Evolutionary conservation across 768 basidiomycete genomes (phyloP).

Genomic region (Phlegmacium glaucopus): DNA sequence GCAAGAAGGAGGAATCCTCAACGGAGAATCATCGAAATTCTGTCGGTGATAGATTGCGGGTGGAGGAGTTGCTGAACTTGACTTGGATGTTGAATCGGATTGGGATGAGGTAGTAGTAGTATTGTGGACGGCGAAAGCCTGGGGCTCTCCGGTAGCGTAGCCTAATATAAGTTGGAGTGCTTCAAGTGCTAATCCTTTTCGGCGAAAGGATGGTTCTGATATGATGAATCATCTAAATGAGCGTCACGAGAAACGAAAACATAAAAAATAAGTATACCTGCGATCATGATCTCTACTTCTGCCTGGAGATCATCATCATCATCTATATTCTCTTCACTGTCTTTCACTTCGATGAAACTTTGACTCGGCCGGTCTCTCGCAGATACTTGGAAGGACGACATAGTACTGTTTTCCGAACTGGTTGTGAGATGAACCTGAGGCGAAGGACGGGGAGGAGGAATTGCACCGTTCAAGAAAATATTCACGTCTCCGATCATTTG

Average conservation of each 20-base stretch:
- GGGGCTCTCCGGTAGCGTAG: conserved; percentile 55
- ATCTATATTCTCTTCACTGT: conserved; percentile 16
- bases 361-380: no score
- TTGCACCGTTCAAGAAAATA: conserved; percentile 69
- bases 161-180: conserved; percentile 64
- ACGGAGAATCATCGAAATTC: conserved; percentile 28
- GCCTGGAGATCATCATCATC: conserved; percentile 53
- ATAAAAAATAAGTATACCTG: no score
- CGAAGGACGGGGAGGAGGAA: conserved; percentile 11
- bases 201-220: conserved; percentile 62
- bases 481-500: conserved; percentile 94
- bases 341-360: conserved; percentile 19
- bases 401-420: no score
- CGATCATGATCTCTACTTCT: conserved; percentile 93
- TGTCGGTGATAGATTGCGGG: conserved; percentile 5
- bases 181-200: conserved; percentile 62
- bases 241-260: no score
- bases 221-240: no score
- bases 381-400: no score
- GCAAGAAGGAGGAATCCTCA: conserved; percentile 39
- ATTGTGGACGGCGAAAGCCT: conserved; percentile 19
- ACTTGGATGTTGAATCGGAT: neutral
- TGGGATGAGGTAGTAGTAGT: neutral
- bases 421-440: neutral
- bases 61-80: neutral